A percentile compares a stretch with the other conserved stretches of the same genome.
Evolutionary conservation across 2,329 filamentous ascomycete species (phyloP).

Genomic region (Colletotrichum zoysiae): DNA sequence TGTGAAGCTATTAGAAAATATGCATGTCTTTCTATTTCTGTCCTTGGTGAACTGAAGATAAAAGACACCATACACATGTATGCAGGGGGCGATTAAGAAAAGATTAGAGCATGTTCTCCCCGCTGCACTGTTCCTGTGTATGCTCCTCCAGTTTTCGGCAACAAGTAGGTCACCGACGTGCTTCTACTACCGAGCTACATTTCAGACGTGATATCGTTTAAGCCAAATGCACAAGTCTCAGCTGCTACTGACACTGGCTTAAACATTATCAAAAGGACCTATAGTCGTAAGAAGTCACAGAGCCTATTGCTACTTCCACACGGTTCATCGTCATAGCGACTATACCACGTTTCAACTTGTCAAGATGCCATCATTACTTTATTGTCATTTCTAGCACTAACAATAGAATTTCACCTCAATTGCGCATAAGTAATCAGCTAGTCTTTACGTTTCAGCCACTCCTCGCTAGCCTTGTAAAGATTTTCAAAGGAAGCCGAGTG

Average conservation of each 20-base stretch:
- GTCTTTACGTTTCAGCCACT: slow-evolving; percentile 29
- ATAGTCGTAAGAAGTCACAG: not conserved
- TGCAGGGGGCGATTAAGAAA: not conserved
- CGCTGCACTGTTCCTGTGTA: not conserved
- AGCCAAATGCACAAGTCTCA: not conserved
- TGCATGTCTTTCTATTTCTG: too few relatives aligned
- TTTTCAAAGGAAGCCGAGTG: slow-evolving; percentile 13
- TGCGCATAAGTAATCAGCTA: not conserved
- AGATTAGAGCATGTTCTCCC: not conserved
- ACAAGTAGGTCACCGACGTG: not conserved
- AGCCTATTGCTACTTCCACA: not conserved
- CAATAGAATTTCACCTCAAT: too few relatives aligned
- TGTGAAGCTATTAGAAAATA: not conserved
- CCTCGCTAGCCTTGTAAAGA: slow-evolving; percentile 29
- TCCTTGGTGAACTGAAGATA: not conserved
- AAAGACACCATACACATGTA: not conserved
- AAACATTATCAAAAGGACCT: not conserved
- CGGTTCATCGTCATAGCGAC: not conserved
- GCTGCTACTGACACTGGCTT: not conserved
- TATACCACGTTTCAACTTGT: not conserved
- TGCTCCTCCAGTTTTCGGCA: not conserved
- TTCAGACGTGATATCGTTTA: not conserved
- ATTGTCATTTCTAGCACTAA: not conserved
- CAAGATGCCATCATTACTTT: not conserved
- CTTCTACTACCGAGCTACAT: not conserved